Evolutionary conservation across 148 eudicot species (phyloP).

Genomic region (Diospyros kaki): DNA sequence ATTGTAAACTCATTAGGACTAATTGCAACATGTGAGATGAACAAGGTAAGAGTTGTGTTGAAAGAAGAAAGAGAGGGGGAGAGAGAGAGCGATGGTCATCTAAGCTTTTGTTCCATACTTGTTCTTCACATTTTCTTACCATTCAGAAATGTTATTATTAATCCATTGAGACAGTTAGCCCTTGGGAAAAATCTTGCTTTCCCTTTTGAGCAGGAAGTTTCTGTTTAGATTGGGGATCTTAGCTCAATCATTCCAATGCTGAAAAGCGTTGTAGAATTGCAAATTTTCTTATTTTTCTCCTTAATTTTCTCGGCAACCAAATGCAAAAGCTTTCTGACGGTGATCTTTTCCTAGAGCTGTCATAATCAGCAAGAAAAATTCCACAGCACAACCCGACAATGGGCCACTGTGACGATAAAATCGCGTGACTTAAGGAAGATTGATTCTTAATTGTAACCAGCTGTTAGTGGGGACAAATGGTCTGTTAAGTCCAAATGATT

Average conservation of each 20-base stretch:
- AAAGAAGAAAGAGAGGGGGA: conserved; percentile 7
- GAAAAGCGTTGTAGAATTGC: neutral
- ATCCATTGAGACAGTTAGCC: neutral
- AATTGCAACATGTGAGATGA: conserved; percentile 19
- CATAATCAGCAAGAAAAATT: conserved; percentile 30
- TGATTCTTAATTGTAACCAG: conserved; percentile 57
- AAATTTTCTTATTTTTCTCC: conserved; percentile 6
- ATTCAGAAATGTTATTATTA: conserved; percentile 10
- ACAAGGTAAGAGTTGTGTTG: neutral
- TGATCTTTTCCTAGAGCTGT: conserved; percentile 24
- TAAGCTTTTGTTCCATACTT: conserved; percentile 11
- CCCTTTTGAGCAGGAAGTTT: neutral
- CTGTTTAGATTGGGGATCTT: neutral
- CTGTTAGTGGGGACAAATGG: conserved; percentile 61
- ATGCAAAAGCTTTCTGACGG: conserved; percentile 2
- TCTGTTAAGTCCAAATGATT: conserved; percentile 26
- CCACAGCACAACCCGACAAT: conserved; percentile 16
- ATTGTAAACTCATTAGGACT: conserved; percentile 34
- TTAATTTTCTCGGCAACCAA: conserved; percentile 15
- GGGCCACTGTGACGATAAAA: conserved; percentile 13
- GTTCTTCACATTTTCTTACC: conserved; percentile 10
- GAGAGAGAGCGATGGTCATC: neutral
- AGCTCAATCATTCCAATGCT: neutral
- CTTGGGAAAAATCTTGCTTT: neutral
- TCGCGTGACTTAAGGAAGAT: conserved; percentile 47